Evolutionary conservation across 2,329 filamentous ascomycete species (phyloP).

Genomic region (Verruconis gallopava): DNA sequence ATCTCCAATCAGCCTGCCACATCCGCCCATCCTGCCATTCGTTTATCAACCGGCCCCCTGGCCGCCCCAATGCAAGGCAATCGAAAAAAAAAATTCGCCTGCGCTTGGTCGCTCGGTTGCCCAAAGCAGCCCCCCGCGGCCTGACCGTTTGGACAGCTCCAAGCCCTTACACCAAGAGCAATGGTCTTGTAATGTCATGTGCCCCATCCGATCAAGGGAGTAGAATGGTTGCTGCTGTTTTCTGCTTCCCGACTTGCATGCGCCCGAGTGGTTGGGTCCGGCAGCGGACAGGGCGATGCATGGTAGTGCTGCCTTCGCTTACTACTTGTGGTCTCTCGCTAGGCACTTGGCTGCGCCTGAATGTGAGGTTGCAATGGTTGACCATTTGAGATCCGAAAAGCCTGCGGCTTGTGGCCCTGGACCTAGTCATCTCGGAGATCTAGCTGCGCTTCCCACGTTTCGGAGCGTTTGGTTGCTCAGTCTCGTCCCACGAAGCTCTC

Average conservation of each 20-base stretch:
- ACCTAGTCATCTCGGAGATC: no score
- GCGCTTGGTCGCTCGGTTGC: no score
- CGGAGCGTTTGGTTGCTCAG: background rate
- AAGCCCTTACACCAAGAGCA: no score
- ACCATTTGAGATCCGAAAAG: background rate
- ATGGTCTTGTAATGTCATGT: background rate
- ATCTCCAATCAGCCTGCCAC: background rate
- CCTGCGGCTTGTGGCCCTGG: no score
- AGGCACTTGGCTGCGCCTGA: background rate
- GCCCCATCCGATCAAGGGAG: background rate
- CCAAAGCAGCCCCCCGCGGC: no score
- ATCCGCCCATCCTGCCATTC: background rate
- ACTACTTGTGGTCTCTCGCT: no score
- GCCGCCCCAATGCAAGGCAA: no score
- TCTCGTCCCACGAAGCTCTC: background rate
- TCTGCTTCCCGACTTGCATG: constrained; percentile 8
- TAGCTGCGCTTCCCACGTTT: background rate
- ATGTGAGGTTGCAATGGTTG: background rate
- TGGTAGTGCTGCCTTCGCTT: background rate
- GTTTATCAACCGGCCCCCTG: background rate
- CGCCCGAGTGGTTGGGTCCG: background rate
- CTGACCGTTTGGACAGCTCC: no score
- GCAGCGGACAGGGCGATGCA: background rate
- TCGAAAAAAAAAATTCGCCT: no score
- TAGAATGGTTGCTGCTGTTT: constrained; percentile 2